phyloP scores from a whole-genome alignment of 2,329 filamentous ascomycete genomes.

The Talaromyces sp. region DNA sequence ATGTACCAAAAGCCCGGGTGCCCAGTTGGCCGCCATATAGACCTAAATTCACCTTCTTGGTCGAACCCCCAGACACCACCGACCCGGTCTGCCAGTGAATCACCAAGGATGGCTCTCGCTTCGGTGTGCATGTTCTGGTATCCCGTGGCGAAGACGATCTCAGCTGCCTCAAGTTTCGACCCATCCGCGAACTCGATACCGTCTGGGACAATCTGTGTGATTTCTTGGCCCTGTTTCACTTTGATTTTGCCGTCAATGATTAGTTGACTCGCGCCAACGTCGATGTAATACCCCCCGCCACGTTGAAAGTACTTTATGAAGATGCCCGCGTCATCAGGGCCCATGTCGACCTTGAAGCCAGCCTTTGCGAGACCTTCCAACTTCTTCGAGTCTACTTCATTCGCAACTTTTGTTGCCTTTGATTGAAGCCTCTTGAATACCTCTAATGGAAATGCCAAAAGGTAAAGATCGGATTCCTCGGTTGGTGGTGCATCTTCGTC shows the following conservation, averaged over 20 bases:
- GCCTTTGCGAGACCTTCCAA: slow-evolving; percentile 46
- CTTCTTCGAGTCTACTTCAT: slow-evolving; percentile 28
- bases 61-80: slow-evolving; percentile 59
- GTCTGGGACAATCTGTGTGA: slow-evolving; percentile 46
- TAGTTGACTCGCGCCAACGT: slow-evolving; percentile 58
- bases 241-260: slow-evolving; percentile 60
- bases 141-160: slow-evolving; percentile 54
- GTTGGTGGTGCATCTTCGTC: slow-evolving; percentile 48
- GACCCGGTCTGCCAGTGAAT: slow-evolving; percentile 54
- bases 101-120: slow-evolving; percentile 56
- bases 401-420: slow-evolving; percentile 34
- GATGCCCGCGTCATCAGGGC: slow-evolving; percentile 52
- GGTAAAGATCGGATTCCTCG: slow-evolving; percentile 60
- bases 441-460: slow-evolving; percentile 53
- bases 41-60: slow-evolving; percentile 48
- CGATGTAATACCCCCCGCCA: slow-evolving; percentile 65
- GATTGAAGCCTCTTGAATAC: slow-evolving; percentile 57
- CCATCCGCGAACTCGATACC: slow-evolving; percentile 53
- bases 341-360: slow-evolving; percentile 57
- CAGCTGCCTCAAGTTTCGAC: slow-evolving; percentile 54
- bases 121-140: slow-evolving; percentile 65
- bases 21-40: slow-evolving; percentile 56
- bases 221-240: slow-evolving; percentile 57
- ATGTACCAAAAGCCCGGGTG: slow-evolving; percentile 65
- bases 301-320: slow-evolving; percentile 59